These are phyloP conservation scores for Pseudocercospora fijiensis DNA, from an alignment of 2,329 filamentous ascomycete genomes.

Conservation along the genomic window DNA sequence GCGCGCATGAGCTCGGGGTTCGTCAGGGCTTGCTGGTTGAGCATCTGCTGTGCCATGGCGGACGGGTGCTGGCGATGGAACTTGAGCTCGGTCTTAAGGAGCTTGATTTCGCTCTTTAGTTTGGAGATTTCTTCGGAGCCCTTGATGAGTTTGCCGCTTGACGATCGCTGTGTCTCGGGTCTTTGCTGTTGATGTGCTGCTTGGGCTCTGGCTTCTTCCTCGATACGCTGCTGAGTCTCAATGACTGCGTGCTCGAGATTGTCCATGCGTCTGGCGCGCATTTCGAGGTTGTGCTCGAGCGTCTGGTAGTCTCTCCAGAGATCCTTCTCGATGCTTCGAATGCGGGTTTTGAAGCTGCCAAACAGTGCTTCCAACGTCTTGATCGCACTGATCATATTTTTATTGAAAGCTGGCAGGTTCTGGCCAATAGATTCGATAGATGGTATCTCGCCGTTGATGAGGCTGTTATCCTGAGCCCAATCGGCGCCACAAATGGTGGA, in stretches of 20 bases:
- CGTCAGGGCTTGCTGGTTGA: slow-evolving; percentile 33
- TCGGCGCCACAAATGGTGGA: slow-evolving; percentile 83
- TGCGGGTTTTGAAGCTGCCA: slow-evolving; percentile 72
- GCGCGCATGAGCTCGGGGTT: slow-evolving; percentile 26
- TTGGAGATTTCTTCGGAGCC: slow-evolving; percentile 57
- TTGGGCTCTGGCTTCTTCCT: slow-evolving; percentile 20
- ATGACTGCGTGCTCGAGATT: slow-evolving; percentile 77
- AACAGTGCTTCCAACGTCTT: slow-evolving; percentile 84
- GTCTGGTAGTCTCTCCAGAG: slow-evolving; percentile 88
- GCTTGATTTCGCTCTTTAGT: slow-evolving; percentile 60
- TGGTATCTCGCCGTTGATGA: slow-evolving; percentile 84
- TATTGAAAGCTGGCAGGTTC: slow-evolving; percentile 82
- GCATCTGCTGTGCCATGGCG: slow-evolving; percentile 37
- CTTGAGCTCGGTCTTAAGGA: slow-evolving; percentile 61
- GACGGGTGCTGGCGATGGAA: slow-evolving; percentile 56
- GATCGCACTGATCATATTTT: slow-evolving; percentile 81
- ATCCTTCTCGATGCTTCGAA: slow-evolving; percentile 83
- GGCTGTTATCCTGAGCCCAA: slow-evolving; percentile 85
- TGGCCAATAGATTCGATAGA: slow-evolving; percentile 82
- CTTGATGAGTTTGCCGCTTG: slow-evolving; percentile 43
- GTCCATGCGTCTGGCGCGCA: slow-evolving; percentile 80
- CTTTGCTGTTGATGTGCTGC: slow-evolving; percentile 22
- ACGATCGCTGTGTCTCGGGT: slow-evolving; percentile 36
- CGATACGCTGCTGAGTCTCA: slow-evolving; percentile 50
- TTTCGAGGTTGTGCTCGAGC: slow-evolving; percentile 76